These are phyloP conservation scores for Calycina marina DNA, from an alignment of 2,329 filamentous ascomycete genomes.

Conservation along the genomic window DNA sequence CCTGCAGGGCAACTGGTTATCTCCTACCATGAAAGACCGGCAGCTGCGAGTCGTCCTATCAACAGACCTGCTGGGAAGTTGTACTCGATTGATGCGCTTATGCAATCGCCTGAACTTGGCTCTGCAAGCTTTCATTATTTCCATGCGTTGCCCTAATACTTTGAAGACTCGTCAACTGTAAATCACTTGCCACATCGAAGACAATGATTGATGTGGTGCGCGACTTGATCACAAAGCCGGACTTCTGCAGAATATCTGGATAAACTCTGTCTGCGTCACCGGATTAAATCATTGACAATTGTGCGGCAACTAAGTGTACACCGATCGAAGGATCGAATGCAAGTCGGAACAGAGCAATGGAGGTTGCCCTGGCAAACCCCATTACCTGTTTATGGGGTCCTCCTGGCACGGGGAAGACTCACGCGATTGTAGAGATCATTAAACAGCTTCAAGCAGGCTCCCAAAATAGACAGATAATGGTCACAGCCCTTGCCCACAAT, in stretches of 20 bases:
- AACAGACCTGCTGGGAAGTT: neutral
- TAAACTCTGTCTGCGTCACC: neutral
- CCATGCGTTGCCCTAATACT: slow-evolving; percentile 2
- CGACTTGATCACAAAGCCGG: neutral
- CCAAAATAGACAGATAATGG: slow-evolving; percentile 2
- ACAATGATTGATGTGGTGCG: slow-evolving; percentile 4
- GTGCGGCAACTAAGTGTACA: neutral
- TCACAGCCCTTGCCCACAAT: slow-evolving; percentile 3
- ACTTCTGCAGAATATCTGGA: neutral
- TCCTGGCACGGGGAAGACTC: slow-evolving; percentile 4
- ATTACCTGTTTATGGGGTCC: slow-evolving; percentile 4
- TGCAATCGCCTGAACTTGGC: neutral
- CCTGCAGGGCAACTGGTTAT: neutral
- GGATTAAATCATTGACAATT: neutral
- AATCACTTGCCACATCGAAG: slow-evolving; percentile 6
- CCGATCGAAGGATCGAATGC: neutral
- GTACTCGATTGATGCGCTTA: neutral
- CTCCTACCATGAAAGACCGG: neutral
- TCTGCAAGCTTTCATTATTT: slow-evolving; percentile 3
- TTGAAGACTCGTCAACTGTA: slow-evolving; percentile 5
- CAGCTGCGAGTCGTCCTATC: neutral
- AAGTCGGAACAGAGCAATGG: neutral
- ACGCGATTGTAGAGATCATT: slow-evolving; percentile 6
- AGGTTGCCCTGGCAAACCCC: neutral
- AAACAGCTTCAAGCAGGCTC: slow-evolving; percentile 3